phyloP scores from a whole-genome alignment of 139 green algal species.

The Chlamydomonas asymmetrica region DNA sequence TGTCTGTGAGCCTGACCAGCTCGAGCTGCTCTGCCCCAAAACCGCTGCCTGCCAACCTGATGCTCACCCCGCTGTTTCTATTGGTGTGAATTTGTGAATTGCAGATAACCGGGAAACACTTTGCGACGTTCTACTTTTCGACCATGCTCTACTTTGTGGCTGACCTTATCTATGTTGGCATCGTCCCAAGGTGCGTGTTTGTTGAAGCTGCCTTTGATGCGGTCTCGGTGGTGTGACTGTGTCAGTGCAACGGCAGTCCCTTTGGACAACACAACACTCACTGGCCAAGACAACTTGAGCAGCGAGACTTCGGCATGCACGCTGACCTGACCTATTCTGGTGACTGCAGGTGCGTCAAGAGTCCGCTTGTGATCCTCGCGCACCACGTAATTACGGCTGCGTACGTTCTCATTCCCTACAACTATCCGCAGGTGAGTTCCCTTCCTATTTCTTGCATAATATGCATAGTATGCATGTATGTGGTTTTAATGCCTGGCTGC shows the following conservation, averaged over 20 bases:
- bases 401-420: constrained; percentile 57
- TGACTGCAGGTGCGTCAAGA: constrained; percentile 57
- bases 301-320: no score
- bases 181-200: no score
- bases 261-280: no score
- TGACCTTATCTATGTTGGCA: constrained; percentile 26
- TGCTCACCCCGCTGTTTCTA: background rate
- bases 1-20: background rate
- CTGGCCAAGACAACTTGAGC: no score
- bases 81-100: background rate
- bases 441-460: background rate
- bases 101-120: constrained; percentile 21
- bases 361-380: constrained; percentile 50
- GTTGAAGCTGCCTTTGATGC: no score
- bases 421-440: constrained; percentile 41
- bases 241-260: no score
- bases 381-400: constrained; percentile 49
- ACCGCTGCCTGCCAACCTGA: background rate
- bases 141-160: constrained; percentile 52
- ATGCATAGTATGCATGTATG: no score
- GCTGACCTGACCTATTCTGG: no score
- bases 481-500: no score
- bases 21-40: background rate
- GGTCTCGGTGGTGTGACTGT: no score
- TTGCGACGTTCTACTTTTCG: constrained; percentile 37